phyloP scores from a whole-genome alignment of 441 rosid genomes.

The Breynia disticha region DNA sequence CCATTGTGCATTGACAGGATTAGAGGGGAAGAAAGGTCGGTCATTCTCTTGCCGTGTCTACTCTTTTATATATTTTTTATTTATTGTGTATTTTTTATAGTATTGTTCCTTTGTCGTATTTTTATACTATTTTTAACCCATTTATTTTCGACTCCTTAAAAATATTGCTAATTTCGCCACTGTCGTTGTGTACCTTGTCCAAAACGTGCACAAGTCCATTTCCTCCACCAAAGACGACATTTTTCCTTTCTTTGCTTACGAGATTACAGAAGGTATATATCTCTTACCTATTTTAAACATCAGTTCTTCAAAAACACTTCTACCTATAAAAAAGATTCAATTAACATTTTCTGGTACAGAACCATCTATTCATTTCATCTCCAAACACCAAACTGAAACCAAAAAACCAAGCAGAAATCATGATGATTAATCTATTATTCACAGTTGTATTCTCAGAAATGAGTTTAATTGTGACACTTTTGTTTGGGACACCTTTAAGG shows the following conservation, averaged over 20 bases:
- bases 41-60: too few species aligned
- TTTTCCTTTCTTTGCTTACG: not conserved
- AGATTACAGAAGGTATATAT: conserved; percentile 17
- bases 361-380: not conserved
- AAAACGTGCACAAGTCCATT: conserved; percentile 3
- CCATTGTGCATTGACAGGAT: too few species aligned
- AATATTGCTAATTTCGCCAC: too few species aligned
- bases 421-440: conserved; percentile 43
- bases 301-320: conserved; percentile 5
- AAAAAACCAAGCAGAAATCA: conserved; percentile 20
- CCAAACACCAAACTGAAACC: not conserved
- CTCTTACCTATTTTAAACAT: conserved; percentile 12
- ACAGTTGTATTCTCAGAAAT: conserved; percentile 27
- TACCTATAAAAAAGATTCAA: conserved; percentile 5
- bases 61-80: too few species aligned
- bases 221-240: conserved; percentile 1
- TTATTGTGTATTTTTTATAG: too few species aligned
- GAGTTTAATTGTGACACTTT: conserved; percentile 22
- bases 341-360: not conserved
- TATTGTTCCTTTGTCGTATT: too few species aligned
- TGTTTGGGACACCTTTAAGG: conserved; percentile 36
- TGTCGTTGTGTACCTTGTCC: too few species aligned
- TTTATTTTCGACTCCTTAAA: too few species aligned
- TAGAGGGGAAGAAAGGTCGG: too few species aligned
- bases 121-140: too few species aligned